These are phyloP conservation scores for Phytopythium boreale DNA, from an alignment of 352 stramenopile genomes.

Conservation along the genomic window DNA sequence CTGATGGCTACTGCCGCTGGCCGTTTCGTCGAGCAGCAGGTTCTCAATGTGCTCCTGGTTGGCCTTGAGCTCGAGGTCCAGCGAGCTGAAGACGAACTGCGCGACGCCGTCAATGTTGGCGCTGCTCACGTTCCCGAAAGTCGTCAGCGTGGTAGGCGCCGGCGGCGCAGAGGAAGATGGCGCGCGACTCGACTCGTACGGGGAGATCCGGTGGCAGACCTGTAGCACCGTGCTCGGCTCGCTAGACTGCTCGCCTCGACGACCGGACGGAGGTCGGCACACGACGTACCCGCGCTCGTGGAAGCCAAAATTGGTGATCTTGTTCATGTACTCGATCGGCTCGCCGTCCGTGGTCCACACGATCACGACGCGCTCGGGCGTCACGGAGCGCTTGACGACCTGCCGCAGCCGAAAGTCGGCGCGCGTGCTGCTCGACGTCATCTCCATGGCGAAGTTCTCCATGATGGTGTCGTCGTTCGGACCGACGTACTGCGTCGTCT, in stretches of 20 bases:
- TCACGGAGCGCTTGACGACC: constrained; percentile 33
- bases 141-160: background rate
- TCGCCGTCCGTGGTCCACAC: constrained; percentile 21
- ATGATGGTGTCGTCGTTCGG: constrained; percentile 39
- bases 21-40: constrained; percentile 14
- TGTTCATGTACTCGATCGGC: constrained; percentile 10
- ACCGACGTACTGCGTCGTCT: constrained; percentile 20
- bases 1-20: background rate
- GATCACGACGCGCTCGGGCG: constrained; percentile 35
- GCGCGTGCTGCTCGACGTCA: constrained; percentile 25
- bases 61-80: constrained; percentile 16
- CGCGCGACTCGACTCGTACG: constrained; percentile 15
- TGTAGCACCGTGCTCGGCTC: constrained; percentile 20
- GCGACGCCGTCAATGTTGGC: constrained; percentile 16
- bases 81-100: constrained; percentile 23
- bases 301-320: constrained; percentile 16
- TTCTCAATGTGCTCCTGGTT: constrained; percentile 18
- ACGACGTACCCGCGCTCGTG: constrained; percentile 23
- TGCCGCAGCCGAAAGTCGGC: constrained; percentile 36
- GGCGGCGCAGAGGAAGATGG: background rate
- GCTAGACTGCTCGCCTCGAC: constrained; percentile 1
- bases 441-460: constrained; percentile 41
- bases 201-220: constrained; percentile 23
- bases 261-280: constrained; percentile 15
- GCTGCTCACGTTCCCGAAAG: background rate